phyloP scores from a whole-genome alignment of 257 asterid species.

The Scutellaria barbata region DNA sequence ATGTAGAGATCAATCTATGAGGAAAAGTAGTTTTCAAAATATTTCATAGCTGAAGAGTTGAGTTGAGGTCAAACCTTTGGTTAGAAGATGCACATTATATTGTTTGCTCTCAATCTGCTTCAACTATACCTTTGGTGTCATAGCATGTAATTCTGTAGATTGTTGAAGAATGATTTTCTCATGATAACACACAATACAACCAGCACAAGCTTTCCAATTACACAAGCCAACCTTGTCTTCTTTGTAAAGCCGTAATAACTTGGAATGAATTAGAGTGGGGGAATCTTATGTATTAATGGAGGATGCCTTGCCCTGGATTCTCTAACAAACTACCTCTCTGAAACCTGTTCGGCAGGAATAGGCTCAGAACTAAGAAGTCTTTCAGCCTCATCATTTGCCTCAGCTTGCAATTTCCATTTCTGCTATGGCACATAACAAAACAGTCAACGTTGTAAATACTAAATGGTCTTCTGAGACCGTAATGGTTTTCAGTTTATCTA shows the following conservation, averaged over 20 bases:
- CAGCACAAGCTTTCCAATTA: not conserved
- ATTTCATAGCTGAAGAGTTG: not conserved
- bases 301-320: not conserved
- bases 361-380: slow-evolving; percentile 85
- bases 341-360: slow-evolving; percentile 54
- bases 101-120: slow-evolving; percentile 1
- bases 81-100: not conserved
- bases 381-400: slow-evolving; percentile 94
- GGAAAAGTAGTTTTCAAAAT: too few relatives aligned
- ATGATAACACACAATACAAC: not conserved
- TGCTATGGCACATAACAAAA: slow-evolving; percentile 38
- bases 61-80: slow-evolving; percentile 18
- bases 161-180: slow-evolving; percentile 1
- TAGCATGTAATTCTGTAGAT: not conserved
- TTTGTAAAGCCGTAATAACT: slow-evolving; percentile 18
- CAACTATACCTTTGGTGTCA: not conserved
- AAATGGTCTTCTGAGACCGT: not conserved
- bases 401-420: slow-evolving; percentile 96
- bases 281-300: not conserved
- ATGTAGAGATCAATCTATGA: not conserved
- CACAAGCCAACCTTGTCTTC: slow-evolving; percentile 13
- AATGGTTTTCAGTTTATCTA: slow-evolving; percentile 1
- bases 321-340: slow-evolving; percentile 41
- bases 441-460: not conserved
- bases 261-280: slow-evolving; percentile 1